A percentile compares a stretch with the other conserved stretches of the same genome.
phyloP scores from a whole-genome alignment of 345 rosid genomes.

The Crucihimalaya himalaica region DNA sequence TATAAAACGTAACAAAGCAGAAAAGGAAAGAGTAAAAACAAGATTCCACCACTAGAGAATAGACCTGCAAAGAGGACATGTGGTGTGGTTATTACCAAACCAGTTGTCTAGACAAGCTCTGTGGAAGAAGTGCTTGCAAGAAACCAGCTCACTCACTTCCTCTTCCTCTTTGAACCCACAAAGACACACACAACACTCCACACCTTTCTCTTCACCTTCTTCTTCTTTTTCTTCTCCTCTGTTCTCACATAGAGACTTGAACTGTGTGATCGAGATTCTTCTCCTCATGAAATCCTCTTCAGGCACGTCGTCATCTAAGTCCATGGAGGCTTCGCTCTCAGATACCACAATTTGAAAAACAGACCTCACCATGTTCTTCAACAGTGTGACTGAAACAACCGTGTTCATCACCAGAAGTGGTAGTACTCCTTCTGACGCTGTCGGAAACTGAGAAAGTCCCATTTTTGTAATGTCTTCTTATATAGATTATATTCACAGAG shows the following conservation, averaged over 20 bases:
- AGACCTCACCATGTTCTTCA: slow-evolving; percentile 61
- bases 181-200: slow-evolving; percentile 78
- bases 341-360: slow-evolving; percentile 45
- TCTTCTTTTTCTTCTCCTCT: slow-evolving; percentile 14
- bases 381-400: slow-evolving; percentile 55
- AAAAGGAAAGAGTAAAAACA: not conserved
- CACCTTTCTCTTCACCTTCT: slow-evolving; percentile 1
- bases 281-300: slow-evolving; percentile 34
- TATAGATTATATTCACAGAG: not conserved
- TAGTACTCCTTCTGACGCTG: slow-evolving; percentile 60
- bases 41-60: slow-evolving; percentile 40
- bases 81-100: slow-evolving; percentile 57
- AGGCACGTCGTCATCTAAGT: slow-evolving; percentile 29
- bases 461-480: slow-evolving; percentile 30
- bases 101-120: slow-evolving; percentile 70
- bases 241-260: slow-evolving; percentile 47
- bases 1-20: slow-evolving; percentile 13
- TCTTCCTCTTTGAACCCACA: slow-evolving; percentile 72
- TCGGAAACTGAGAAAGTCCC: slow-evolving; percentile 77
- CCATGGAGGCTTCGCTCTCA: slow-evolving; percentile 7
- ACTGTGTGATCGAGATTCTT: slow-evolving; percentile 53
- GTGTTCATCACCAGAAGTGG: slow-evolving; percentile 72
- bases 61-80: slow-evolving; percentile 88
- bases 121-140: slow-evolving; percentile 91
- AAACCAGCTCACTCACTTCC: slow-evolving; percentile 72